Evolutionary conservation across 371 early-diverging fungal genomes (phyloP), one percentile per base, ranked within the genome.

Genomic region (Blakeslea trispora): DNA sequence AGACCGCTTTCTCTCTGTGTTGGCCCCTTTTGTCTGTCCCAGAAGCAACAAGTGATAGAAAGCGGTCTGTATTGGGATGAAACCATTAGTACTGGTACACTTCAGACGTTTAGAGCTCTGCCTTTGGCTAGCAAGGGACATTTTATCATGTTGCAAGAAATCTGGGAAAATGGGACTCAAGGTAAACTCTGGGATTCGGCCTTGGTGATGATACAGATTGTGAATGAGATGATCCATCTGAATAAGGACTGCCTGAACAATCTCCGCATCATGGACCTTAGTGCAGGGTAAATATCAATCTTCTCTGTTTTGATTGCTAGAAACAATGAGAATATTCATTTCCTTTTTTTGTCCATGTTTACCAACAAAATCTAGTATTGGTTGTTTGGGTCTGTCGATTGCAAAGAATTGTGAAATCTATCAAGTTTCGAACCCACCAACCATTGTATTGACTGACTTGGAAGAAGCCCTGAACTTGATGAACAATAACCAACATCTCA

Each of bases 141-240:
- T 1, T 53, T 57, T 21, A 39, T 72, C 31, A 35, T 79, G 15
- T 48, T 77, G n/a, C 63, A 75, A 39, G 82, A 82, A 46, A 47
- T 58, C 3, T 77, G 79, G 75, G 68, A 77, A 21, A 50, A 57
- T 24, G 68, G 72, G 11, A 74, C 77, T 23, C 79, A 79, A 15
- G 82, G 81, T 18, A 81, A 79, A 37, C 56, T 79, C 31, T 82
- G 82, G 82, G 81, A 82, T 54, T 81, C 81, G 0, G 82, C 82
- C 0, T 66, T 80, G 24, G 71, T 73, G 0, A 43, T 80, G 50
- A 60, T 54, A n/a, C 52, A 74, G 6, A 37, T 72, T 6, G 64
- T 81, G 34, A 53, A 55, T 4, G 61, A 55, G 7, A 22, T 60
- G 32, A 55, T 71, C 28, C 7, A 22, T 0, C 23, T 56, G 3